Evolutionary conservation across 176 grass and related monocot genomes (phyloP).

Genomic region (Pharus latifolius): DNA sequence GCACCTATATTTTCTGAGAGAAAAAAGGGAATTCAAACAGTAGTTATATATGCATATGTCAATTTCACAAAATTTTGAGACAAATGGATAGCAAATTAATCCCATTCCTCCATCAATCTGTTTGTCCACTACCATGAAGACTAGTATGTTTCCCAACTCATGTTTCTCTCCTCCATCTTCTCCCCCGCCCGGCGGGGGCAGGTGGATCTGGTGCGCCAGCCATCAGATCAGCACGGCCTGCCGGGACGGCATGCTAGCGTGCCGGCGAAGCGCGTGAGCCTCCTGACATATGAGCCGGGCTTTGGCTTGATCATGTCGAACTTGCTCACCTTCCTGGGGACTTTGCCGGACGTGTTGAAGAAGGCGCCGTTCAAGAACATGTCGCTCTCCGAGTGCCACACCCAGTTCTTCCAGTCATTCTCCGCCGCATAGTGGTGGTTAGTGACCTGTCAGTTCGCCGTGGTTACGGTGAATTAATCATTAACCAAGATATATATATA

Average conservation of each 20-base stretch:
- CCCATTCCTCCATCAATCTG: not conserved
- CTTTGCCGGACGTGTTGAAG: constrained; percentile 30
- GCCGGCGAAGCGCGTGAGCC: constrained; percentile 63
- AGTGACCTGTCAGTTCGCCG: constrained; percentile 38
- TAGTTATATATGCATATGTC: too few species aligned
- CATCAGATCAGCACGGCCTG: constrained; percentile 40
- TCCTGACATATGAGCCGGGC: constrained; percentile 41
- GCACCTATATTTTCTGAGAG: not conserved
- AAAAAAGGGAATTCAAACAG: not conserved
- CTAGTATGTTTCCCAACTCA: too few species aligned
- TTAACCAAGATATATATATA: too few species aligned
- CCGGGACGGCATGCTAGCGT: constrained; percentile 19
- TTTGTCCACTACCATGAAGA: not conserved
- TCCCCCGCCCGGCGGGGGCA: too few species aligned
- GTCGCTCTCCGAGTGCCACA: constrained; percentile 57
- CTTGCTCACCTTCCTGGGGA: not conserved
- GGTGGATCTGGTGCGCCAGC: too few species aligned
- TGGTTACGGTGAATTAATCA: too few species aligned
- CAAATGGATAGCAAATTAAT: not conserved
- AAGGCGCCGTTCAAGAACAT: constrained; percentile 48
- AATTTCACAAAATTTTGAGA: not conserved
- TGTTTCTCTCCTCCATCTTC: not conserved
- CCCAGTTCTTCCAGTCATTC: constrained; percentile 56
- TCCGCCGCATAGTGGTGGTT: constrained; percentile 49
- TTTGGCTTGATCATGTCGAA: constrained; percentile 61